Evolutionary conservation across 768 basidiomycete genomes (phyloP), one percentile per base, ranked within the genome.

Genomic region (Hysterangium stoloniferum): DNA sequence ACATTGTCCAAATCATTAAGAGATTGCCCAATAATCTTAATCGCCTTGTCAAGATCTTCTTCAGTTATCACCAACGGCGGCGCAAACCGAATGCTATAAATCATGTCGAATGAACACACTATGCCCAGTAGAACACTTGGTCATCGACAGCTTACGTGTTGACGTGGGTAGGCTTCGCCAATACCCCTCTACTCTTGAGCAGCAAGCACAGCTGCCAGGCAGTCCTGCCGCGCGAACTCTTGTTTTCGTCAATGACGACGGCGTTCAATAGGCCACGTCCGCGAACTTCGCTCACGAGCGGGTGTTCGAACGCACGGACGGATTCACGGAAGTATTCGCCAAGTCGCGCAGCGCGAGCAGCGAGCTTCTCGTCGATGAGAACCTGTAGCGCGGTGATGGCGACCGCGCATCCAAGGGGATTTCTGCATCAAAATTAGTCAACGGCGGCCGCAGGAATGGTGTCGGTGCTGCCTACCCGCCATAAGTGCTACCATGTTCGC

Each of bases 151-250:
- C 90, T 59, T 59, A 94, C 91, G 89, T 91, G 66, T 95, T 95
- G 24, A 83, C 78, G 61, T 96, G 93, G 0, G 95, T 97, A 11
- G 96, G 94, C 74, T 99, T 98, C 25, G 94, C 95, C 56, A 99
- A 70, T 49, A 97, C 78, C 4, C 93, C 92, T 40, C 88, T 78
- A 58, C 82, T 84, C 82, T 94, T 95, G 65, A 98, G 67, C 60
- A 97, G 66, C 62, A 98, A 62, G 67, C 96, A 98, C 47, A 98
- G 73, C 64, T 98, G 90, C 96, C 95, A 99, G 4, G 94, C 96
- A 1, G 87, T 84, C 45, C 91, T 71, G 13, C 87, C 84, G 66
- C 79, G 86, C 41, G 55, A 66, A 59, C 86, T 90, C 71, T 78
- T 78, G 54, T 68, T 66, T 71, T 97, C 91, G 61, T 97, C 84